Evolutionary conservation across 345 rosid genomes (phyloP).

Genomic region (Cardamine chenopodiifolia): DNA sequence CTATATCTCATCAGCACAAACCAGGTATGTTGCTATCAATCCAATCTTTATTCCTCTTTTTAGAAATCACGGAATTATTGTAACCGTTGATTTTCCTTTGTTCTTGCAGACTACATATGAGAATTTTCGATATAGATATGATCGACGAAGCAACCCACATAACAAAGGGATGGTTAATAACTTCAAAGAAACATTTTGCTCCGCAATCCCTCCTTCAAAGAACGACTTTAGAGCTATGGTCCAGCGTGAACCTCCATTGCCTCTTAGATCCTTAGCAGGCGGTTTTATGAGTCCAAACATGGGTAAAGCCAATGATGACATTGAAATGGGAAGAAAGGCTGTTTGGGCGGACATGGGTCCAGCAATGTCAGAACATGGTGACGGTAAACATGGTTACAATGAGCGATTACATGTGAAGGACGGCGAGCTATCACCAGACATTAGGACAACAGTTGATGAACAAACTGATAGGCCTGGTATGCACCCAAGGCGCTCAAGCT

Average conservation of each 20-base stretch:
- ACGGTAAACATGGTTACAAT: slow-evolving; percentile 60
- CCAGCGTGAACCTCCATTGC: slow-evolving; percentile 67
- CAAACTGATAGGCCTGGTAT: slow-evolving; percentile 62
- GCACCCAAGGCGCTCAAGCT: slow-evolving; percentile 74
- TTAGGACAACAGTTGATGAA: slow-evolving; percentile 70
- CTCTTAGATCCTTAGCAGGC: slow-evolving; percentile 62
- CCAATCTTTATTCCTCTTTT: background rate
- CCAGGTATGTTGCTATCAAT: slow-evolving; percentile 56
- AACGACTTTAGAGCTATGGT: slow-evolving; percentile 78
- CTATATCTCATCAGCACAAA: slow-evolving; percentile 92
- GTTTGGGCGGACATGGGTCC: slow-evolving; percentile 87
- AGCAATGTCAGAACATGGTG: slow-evolving; percentile 59
- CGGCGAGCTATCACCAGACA: slow-evolving; percentile 71
- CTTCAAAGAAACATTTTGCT: slow-evolving; percentile 74
- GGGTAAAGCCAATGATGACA: slow-evolving; percentile 87
- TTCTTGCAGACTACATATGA: slow-evolving; percentile 86
- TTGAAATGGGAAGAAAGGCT: slow-evolving; percentile 95
- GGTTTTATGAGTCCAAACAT: slow-evolving; percentile 97
- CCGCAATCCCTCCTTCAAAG: slow-evolving; percentile 70
- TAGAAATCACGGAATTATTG: background rate
- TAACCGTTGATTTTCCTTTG: background rate
- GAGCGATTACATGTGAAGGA: slow-evolving; percentile 74
- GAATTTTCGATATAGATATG: slow-evolving; percentile 91
- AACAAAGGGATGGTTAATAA: slow-evolving; percentile 71
- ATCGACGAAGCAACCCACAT: slow-evolving; percentile 78